Conservation (phyloP, 2,329 filamentous ascomycete species). For the Sclerotinia borealis region DNA sequence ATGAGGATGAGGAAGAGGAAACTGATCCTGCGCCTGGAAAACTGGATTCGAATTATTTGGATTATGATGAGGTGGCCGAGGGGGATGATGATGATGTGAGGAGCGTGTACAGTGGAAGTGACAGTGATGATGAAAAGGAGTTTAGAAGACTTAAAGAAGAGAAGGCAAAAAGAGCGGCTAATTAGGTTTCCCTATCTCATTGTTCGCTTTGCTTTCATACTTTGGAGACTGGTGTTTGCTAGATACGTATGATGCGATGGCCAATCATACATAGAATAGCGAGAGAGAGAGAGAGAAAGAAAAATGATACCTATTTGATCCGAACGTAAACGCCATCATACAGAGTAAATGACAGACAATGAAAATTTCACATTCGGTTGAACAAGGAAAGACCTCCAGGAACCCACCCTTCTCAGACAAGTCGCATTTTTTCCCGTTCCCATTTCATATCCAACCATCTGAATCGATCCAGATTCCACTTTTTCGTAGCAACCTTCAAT, state of each 20-base stretch:
- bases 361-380: no score
- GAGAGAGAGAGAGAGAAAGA: no score
- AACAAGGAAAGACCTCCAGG: no score
- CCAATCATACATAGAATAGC: no score
- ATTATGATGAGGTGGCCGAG: constrained; percentile 11
- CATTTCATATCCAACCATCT: no score
- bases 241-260: not conserved
- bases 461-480: no score
- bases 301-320: no score
- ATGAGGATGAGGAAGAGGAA: not conserved
- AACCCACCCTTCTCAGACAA: no score
- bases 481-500: no score
- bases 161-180: constrained; percentile 23
- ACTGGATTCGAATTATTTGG: constrained; percentile 12
- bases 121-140: constrained; percentile 51
- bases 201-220: not conserved
- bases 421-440: no score
- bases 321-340: no score
- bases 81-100: constrained; percentile 42
- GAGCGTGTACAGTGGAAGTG: constrained; percentile 56
- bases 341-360: no score
- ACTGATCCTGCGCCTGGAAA: not conserved
- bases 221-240: not conserved
- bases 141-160: constrained; percentile 53
- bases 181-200: not conserved